Evolutionary conservation across 495 filamentous ascomycete species (phyloP), one percentile per base, ranked within the genome.

Genomic region (Hyaloscypha hepaticicola): DNA sequence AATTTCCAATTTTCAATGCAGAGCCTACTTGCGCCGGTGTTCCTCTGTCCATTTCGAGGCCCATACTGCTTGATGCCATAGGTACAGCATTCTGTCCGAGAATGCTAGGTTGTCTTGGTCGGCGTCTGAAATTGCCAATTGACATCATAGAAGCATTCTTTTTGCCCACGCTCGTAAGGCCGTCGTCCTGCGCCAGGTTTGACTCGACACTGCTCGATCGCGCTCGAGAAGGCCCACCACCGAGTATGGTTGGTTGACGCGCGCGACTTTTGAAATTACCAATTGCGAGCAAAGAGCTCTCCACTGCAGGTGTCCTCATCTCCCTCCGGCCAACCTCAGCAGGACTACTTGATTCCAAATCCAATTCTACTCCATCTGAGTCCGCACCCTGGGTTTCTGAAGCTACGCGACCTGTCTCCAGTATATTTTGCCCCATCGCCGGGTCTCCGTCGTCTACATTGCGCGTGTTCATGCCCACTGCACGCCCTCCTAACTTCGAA

Each of bases 1-100:
- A 90, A 67, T 87, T 88, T 68, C 73, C 71, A 27, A 66, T 25
- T 25, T 61, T 70, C 49, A 72, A 66, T n/a, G 58, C 61, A 41
- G 66, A 66, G 33, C 53, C 61, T 22, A 29, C 34, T n/a, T 64
- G 49, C n/a, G 69, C 66, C 27, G 66, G 61, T 27, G 64, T 67
- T 4, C 66, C 71, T 52, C 21, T 63, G 19, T 55, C 61, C 55
- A 65, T 64, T 26, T 67, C 60, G 5, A 65, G 52, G 24, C 38
- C 65, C 34, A 65, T 63, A 55, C 66, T 72, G 51, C 62, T 70
- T 12, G 65, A 26, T 24, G 38, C 27, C 3, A 60, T 52, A 27
- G 31, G 22, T 6, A 24, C 33, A 14, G 48, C 22, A 49, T 56
- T 61, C 28, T 55, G 57, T 1, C 58, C 61, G 7, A 61, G 24